Evolutionary conservation across 352 stramenopile genomes (phyloP), one percentile per base, ranked within the genome.

Genomic region (Plasmopara muralis): DNA sequence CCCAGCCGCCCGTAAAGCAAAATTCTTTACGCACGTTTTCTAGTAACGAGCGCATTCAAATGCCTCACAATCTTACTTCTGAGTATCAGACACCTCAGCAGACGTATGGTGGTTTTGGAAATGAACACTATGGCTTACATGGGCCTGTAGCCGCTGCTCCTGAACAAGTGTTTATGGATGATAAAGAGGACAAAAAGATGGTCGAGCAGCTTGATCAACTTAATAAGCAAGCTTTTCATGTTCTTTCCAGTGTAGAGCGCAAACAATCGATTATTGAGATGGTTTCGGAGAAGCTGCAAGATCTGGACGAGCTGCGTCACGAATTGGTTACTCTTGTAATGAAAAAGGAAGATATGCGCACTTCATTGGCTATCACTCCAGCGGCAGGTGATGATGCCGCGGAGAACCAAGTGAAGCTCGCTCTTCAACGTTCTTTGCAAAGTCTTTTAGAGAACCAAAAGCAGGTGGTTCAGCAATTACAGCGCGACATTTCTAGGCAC

Each of bases 251-350:
- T 51, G 63, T 88, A n/a, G 72, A 87, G 52, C 63, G 63, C 49
- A 88, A 87, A 41, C 81, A 89, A 64, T 63, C 60, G 12, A 50
- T 71, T 6, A 74, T 91, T 35, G 77, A 87, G 53, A 55, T 67
- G 30, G 60, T 91, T 30, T 71, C 72, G 1, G 67, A 85, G 25
- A 85, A 86, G 39, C 45, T 91, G 31, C 74, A 69, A 14, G 74
- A 85, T 54, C 57, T 91, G 15, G 78, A 91, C 47, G 78, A 88
- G 53, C 55, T 89, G 28, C 81, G 81, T 18, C 68, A 83, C 28
- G 76, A 91, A 48, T 59, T 91, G 5, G 72, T 91, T 28, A 60
- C 66, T 45, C 61, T 91, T 10, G 63, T 72, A 9, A 81, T 85
- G 60, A 88, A 87, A 54, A 71, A 78, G 12, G 77, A 91, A 30